Base-by-base conservation (phyloP, 2,329 filamentous ascomycete species). In the Knufia petricola region DNA sequence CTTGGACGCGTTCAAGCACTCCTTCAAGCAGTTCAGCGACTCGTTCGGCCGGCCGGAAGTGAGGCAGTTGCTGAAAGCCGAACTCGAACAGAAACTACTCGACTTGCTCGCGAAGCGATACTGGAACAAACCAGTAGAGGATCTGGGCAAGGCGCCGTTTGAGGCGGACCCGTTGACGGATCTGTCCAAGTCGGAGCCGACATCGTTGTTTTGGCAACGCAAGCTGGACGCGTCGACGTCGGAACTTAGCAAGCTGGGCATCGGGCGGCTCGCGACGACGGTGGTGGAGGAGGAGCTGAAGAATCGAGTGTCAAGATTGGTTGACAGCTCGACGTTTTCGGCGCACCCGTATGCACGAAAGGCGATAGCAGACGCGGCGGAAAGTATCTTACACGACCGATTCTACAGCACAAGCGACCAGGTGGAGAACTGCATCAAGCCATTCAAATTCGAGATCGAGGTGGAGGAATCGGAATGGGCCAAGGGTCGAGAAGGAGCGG, bases 351-450 rank as follows among this genome's bases (percentile, higher is more conserved):
- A 92, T 59, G 92, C 92, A 8, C 83, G 87, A 30, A 82, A 92
- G 64, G 86, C 87, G n/a, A 96, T 98, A 56, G 85, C 81, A 41
- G 88, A 95, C 58, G 89, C 92, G 1, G 87, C 88, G 1, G 85
- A 87, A 0, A 84, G 81, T 21, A 96, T 98, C 46, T 70, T 98
- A 10, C 92, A 92, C 56, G 92, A 98, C 60, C 77, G 90, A 12
- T 95, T 94, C 55, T 96, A 95, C 69, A 92, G 90, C 66, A 98
- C 94, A 1, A 92, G 86, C 54, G 94, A 98, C 61, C 92, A 96
- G 67, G 86, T 98, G 1, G 92, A 98, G 66, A 96, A 96, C 63
- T 98, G 90, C 63, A 94, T 98, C 68, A 98, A 98, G 66, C 92
- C 94, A 0, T 98, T 90, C 73, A 98, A 98, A 64, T 96, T 90